Evolutionary conservation across 2,329 filamentous ascomycete genomes (phyloP), one percentile per base, ranked within the genome.

Genomic region (Fusarium abutilonis): DNA sequence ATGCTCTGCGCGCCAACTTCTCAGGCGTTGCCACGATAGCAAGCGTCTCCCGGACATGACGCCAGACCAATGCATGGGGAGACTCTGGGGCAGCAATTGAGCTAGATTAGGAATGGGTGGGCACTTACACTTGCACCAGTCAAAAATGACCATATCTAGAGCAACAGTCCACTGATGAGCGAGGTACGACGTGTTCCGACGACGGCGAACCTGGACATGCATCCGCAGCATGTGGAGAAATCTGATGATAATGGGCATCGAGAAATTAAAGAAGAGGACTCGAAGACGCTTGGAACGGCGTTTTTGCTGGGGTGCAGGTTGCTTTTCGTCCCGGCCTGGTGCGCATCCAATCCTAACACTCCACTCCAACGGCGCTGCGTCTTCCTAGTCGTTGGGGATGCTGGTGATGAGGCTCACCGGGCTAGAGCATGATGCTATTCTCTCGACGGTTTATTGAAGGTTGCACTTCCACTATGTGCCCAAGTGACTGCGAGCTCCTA

Each of bases 11-110:
- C 45, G 56, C 44, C 56, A 70, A 68, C 72, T 72, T 66, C 67
- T 74, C 69, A 75, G 72, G 66, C 63, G 66, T 56, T 77, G 76
- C 76, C 76, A 78, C 75, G 75, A 78, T 69, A 71, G 73, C 74
- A 73, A 73, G 68, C 68, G 65, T 69, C 65, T 56, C 63, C 68
- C 62, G 56, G 56, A 69, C 67, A 66, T 68, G 62, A 70, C 69
- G 70, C 63, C 66, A 61, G 67, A 35, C 60, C 57, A 59, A 65
- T 67, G 57, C 61, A 67, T 65, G 59, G 60, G 62, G 58, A 68
- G 51, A 56, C 54, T 51, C 38, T 53, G 53, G 50, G 60, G 47
- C 53, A 53, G 56, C 64, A 50, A 69, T 59, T 63, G 66, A 66
- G 54, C 64, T 64, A 69, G 67, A 69, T 63, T 66, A 60, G 56